A percentile compares a stretch with the other conserved stretches of the same genome.
Evolutionary conservation across 2,329 filamentous ascomycete genomes (phyloP).

Genomic region (Fusarium goolgardi): DNA sequence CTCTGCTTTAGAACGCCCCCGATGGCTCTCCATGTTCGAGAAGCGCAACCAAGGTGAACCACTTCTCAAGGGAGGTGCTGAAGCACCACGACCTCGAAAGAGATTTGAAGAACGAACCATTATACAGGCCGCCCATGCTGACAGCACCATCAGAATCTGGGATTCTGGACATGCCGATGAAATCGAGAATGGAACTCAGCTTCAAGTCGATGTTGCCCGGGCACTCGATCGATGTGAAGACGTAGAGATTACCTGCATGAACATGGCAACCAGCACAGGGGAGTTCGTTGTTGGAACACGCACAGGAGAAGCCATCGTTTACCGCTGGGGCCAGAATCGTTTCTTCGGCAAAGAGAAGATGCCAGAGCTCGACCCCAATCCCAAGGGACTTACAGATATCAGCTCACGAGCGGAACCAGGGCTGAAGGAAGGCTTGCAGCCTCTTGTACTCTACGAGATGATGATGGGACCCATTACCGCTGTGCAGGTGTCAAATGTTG

Average conservation of each 20-base stretch:
- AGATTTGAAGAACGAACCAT: slow-evolving; percentile 86
- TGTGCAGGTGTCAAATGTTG: slow-evolving; percentile 87
- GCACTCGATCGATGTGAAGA: slow-evolving; percentile 83
- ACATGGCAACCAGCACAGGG: slow-evolving; percentile 81
- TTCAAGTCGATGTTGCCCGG: slow-evolving; percentile 88
- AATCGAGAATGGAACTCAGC: slow-evolving; percentile 83
- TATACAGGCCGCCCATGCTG: slow-evolving; percentile 86
- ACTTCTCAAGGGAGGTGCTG: slow-evolving; percentile 82
- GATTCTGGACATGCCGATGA: slow-evolving; percentile 92
- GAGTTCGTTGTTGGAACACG: slow-evolving; percentile 86
- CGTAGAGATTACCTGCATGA: slow-evolving; percentile 81
- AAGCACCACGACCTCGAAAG: slow-evolving; percentile 75
- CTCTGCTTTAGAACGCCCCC: slow-evolving; percentile 78
- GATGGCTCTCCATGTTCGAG: slow-evolving; percentile 94
- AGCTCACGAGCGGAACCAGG: slow-evolving; percentile 75
- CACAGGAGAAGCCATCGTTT: slow-evolving; percentile 87
- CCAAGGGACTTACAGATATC: slow-evolving; percentile 80
- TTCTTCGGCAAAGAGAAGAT: slow-evolving; percentile 72
- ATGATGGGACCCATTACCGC: slow-evolving; percentile 83
- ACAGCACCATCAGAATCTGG: slow-evolving; percentile 93
- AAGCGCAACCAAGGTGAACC: slow-evolving; percentile 80
- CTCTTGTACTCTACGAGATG: slow-evolving; percentile 84
- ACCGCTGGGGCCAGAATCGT: slow-evolving; percentile 86
- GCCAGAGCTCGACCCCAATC: slow-evolving; percentile 65
- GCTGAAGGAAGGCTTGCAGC: slow-evolving; percentile 84